phyloP scores from a whole-genome alignment of 176 grass and related monocot genomes.

The Lolium rigidum region DNA sequence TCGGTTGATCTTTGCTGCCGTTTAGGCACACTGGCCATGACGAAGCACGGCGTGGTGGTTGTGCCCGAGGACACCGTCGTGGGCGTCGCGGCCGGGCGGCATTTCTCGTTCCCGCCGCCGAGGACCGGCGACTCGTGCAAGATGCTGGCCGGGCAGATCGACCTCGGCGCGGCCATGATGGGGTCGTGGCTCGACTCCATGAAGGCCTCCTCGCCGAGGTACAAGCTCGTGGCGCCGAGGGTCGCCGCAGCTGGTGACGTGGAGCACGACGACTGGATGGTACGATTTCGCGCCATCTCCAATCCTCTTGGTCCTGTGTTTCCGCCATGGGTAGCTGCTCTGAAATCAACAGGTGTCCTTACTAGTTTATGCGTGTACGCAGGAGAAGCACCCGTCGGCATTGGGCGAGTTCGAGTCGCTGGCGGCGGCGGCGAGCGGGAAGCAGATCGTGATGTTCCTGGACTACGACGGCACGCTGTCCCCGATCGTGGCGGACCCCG shows the following conservation, averaged over 20 bases:
- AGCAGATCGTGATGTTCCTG: constrained; percentile 92
- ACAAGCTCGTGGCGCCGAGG: constrained; percentile 31
- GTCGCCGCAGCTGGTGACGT: constrained; percentile 3
- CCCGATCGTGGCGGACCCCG: constrained; percentile 95
- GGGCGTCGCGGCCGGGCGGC: background rate
- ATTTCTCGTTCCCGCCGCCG: constrained; percentile 64
- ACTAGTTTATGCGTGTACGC: background rate
- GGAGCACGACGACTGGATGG: constrained; percentile 62
- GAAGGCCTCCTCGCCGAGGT: constrained; percentile 71
- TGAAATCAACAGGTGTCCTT: background rate
- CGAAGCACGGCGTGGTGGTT: constrained; percentile 47
- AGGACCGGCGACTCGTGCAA: constrained; percentile 33
- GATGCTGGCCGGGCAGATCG: constrained; percentile 54
- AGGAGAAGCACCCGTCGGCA: constrained; percentile 81
- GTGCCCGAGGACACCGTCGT: constrained; percentile 49
- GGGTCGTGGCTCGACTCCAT: constrained; percentile 67
- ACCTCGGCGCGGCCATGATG: constrained; percentile 46
- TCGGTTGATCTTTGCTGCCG: background rate
- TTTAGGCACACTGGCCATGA: constrained; percentile 31
- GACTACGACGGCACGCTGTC: constrained; percentile 99
- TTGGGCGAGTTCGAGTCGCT: constrained; percentile 82
- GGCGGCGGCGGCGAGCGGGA: constrained; percentile 66
- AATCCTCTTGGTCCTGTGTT: background rate
- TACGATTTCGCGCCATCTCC: background rate
- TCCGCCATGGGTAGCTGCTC: background rate